Evolutionary conservation across 352 stramenopile genomes (phyloP).

Genomic region (Pythium brachiatum): DNA sequence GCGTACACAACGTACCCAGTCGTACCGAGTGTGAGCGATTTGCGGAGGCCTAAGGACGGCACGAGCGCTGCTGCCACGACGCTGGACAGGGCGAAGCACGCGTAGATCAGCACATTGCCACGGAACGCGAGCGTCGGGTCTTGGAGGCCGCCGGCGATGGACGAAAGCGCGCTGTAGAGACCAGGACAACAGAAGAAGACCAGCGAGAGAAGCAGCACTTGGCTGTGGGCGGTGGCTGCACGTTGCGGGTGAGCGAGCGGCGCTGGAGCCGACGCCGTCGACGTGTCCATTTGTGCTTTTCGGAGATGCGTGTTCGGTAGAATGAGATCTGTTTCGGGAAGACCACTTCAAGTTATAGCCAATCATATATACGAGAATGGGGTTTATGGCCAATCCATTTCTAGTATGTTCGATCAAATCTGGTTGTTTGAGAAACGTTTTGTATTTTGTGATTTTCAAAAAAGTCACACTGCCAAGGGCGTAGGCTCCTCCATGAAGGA

Average conservation of each 20-base stretch:
- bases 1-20: slow-evolving; percentile 61
- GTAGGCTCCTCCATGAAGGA: no score
- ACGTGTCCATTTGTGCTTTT: not conserved
- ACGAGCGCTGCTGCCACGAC: slow-evolving; percentile 43
- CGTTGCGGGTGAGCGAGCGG: not conserved
- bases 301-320: no score
- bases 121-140: slow-evolving; percentile 39
- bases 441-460: no score
- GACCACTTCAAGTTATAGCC: no score
- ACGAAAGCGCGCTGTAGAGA: slow-evolving; percentile 54
- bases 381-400: no score
- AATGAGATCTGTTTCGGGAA: no score
- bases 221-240: slow-evolving; percentile 6
- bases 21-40: slow-evolving; percentile 48
- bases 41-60: slow-evolving; percentile 41
- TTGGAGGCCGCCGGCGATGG: slow-evolving; percentile 39
- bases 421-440: no score
- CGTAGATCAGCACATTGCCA: slow-evolving; percentile 51
- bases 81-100: slow-evolving; percentile 56
- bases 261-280: not conserved
- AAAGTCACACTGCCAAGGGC: no score
- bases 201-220: slow-evolving; percentile 37
- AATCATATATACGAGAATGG: no score
- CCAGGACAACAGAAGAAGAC: slow-evolving; percentile 56
- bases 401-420: no score